These are phyloP conservation scores for Cyclostephanos invisitatus DNA, from an alignment of 108 stramenopile species.

Conservation along the genomic window DNA sequence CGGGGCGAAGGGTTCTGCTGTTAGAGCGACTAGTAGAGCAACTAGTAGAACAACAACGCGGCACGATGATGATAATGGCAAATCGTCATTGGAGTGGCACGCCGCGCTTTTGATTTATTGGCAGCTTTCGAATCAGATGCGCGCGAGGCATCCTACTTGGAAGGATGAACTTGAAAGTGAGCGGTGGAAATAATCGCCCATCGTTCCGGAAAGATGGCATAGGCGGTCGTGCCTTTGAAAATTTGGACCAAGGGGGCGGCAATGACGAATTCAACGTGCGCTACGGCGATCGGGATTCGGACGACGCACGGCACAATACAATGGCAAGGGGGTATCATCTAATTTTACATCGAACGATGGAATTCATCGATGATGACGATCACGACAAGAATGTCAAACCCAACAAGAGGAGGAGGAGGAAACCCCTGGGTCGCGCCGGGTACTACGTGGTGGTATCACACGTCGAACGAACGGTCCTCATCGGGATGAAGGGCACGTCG, in stretches of 20 bases:
- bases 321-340: conserved; percentile 24
- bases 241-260: too few relatives aligned
- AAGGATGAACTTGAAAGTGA: conserved; percentile 46
- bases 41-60: background rate
- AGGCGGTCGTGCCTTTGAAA: background rate
- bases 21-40: background rate
- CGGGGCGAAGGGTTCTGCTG: background rate
- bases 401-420: conserved; percentile 19
- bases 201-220: conserved; percentile 3
- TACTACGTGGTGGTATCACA: conserved; percentile 65
- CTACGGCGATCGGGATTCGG: too few relatives aligned
- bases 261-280: too few relatives aligned
- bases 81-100: conserved; percentile 60
- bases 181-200: too few relatives aligned
- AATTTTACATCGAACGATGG: conserved; percentile 49
- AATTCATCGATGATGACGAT: conserved; percentile 20
- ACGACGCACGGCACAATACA: too few relatives aligned
- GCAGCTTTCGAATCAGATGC: conserved; percentile 52
- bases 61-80: conserved; percentile 1
- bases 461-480: conserved; percentile 32
- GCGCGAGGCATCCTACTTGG: conserved; percentile 33
- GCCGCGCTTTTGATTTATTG: conserved; percentile 65
- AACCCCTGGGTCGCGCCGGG: conserved; percentile 65
- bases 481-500: conserved; percentile 76
- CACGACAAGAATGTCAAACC: background rate